Base-by-base conservation (phyloP, 1,284 basidiomycete genomes). In the Marasmius sp. region DNA sequence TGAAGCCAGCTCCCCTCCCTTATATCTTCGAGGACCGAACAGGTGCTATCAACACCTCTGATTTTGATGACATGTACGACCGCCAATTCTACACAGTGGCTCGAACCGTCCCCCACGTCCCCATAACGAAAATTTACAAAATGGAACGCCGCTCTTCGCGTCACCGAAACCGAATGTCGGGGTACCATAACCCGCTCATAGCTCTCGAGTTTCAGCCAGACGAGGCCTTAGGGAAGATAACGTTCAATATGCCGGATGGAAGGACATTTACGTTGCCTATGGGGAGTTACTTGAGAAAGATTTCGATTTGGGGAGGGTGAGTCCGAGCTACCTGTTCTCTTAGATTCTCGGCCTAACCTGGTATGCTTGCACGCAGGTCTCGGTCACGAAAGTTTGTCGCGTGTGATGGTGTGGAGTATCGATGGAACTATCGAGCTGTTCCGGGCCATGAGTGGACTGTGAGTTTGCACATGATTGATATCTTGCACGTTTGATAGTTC, bases 1-100 rank as follows among this genome's bases (percentile, higher is more conserved):
- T 27, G 27, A 27, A 27, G 27, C 45, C 11, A 47, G n/a, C 52
- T 45, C 60, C 64, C 22, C 57, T 85, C 66, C 81, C 81, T 37
- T 87, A 78, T 74, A 81, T 83, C 57, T 79, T 91, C 57, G 89
- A 91, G 72, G 88, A 91, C 76, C 84, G 88, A 55, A 87, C 87
- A 0, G 88, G 85, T n/a, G 72, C 77, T 16, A 74, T 82, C 63
- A 75, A 77, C 12, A 73, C 74, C 53, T 82, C 86, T 0, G 87
- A 90, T 74, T 89, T 85, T 66, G 87, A 91, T 68, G 88, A 91
- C 67, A 82, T 89, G 66, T 91, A 91, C 69, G 88, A 91, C 74
- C 83, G 88, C 60, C 74, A 84, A 65, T 91, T 88, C 75, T 81
- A 88, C 61, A 86, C 85, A 61, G 78, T 89, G 49, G 72, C 79